Evolutionary conservation across 768 basidiomycete genomes (phyloP), one percentile per base, ranked within the genome.

Genomic region (Mycena vitilis): DNA sequence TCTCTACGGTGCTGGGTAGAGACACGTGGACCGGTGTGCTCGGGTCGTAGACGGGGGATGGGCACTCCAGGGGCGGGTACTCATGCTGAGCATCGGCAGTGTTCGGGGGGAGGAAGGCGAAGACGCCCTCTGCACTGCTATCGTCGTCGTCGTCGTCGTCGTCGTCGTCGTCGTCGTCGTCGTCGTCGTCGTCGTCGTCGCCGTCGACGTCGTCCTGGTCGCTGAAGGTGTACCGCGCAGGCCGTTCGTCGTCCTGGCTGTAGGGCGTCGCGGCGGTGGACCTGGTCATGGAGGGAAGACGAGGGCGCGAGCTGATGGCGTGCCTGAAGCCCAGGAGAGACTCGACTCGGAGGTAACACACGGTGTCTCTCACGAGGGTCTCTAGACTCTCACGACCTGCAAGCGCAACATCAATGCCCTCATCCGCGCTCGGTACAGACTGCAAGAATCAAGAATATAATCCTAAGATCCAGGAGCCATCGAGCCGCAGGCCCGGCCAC

Each of bases 101-200:
- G 4, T 86, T 84, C n/a, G 95, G 94, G 44, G 95, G 91, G 22
- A 90, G 84, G 81, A 95, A 97, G 0, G 95, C 95, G 79, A 97
- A 97, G 70, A 96, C 93, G 76, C 91, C 92, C 71, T 91, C 95
- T 53, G 90, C 88, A 47, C 95, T 94, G 74, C 88, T 90, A 76
- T 92, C 91, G 48, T 90, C 90, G 37, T 90, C 88, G 45, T 90
- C 87, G 42, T 90, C 90, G 48, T 90, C 87, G 38, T 89, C 90
- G 60, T 84, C 78, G 42, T 83, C 83, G 37, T 76, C n/a, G n/a
- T n/a, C n/a, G n/a, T n/a, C n/a, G n/a, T n/a, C n/a, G n/a, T n/a
- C n/a, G n/a, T n/a, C n/a, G n/a, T n/a, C n/a, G n/a, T n/a, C n/a
- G n/a, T n/a, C n/a, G n/a, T n/a, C n/a, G n/a, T n/a, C n/a, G n/a